Conservation (phyloP, 208 protist species). For the Trypanosoma lewisi region DNA sequence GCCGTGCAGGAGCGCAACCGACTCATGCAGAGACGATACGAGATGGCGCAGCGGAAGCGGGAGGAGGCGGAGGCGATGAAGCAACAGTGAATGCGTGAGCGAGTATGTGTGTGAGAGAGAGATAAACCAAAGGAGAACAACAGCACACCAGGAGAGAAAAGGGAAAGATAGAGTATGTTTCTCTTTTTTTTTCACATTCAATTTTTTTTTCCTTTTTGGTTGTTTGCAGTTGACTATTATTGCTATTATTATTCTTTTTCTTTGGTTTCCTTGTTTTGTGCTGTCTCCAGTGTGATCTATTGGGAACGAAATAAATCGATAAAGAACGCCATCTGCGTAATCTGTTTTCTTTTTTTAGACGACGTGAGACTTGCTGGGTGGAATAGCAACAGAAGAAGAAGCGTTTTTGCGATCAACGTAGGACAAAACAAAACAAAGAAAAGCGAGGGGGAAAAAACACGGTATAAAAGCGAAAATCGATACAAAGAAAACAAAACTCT, state of each 20-base stretch:
- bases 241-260: not conserved
- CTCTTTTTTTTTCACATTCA: constrained; percentile 4
- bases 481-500: not conserved
- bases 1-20: constrained; percentile 67
- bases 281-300: not conserved
- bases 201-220: constrained; percentile 12
- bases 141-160: not conserved
- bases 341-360: too few relatives aligned
- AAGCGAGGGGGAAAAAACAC: not conserved
- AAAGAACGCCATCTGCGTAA: too few relatives aligned
- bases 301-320: too few relatives aligned
- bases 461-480: not conserved
- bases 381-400: not conserved
- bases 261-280: not conserved
- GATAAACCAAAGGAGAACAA: not conserved
- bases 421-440: not conserved
- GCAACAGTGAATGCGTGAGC: not conserved
- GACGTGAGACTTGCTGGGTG: too few relatives aligned
- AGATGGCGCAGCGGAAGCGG: constrained; percentile 46
- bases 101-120: too few relatives aligned
- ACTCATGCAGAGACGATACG: constrained; percentile 54
- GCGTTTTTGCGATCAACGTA: not conserved
- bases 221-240: not conserved
- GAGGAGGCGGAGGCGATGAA: constrained; percentile 37
- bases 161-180: not conserved